Base-by-base conservation (phyloP, 306 rosid species). In the Mimosa pudica region DNA sequence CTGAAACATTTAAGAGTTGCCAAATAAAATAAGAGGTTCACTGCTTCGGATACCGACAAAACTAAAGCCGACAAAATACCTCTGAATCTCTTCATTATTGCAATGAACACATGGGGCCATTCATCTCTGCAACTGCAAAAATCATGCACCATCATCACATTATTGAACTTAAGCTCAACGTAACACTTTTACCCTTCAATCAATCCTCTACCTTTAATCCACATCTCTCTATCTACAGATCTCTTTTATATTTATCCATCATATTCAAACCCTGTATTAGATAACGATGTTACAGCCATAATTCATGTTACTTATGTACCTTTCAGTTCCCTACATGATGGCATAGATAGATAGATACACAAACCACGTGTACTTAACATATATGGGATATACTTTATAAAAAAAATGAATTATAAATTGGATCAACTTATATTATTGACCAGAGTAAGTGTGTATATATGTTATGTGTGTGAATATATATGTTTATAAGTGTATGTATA, bases 71-170 rank as follows among this genome's bases (percentile, higher is more conserved):
- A 70, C 74, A 70, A 70, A 68, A 45, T 49, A 2, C 10, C n/a
- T 45, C 57, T 18, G 74, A 48, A 70, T 70, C 55, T 70, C 74
- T 45, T 70, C 18, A 68, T 70, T 42, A 44, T 9, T 45, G 74
- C 74, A 45, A 20, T 70, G 73, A 45, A 70, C 55, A 46, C 57
- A 70, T 70, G 74, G 74, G 74, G 74, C 74, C 74, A 70, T 70
- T 10, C 9, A 3, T 70, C 57, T 18, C n/a, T 45, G 74, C 74
- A 70, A 57, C 63, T 57, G 63, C 61, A 54, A 54, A 48, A 48
- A 68, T 8, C 30, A 61, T 10, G 36, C 65, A 45, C 55, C 55
- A 69, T 70, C 74, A 70, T 70, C 36, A 70, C 74, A 20, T 18
- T 20, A 70, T 70, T 70, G 74, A 70, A 70, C 57, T 20, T 20